Evolutionary conservation across 1,139 yeast genomes (phyloP), one percentile per base, ranked within the genome.

Genomic region (Kazachstania sp.): DNA sequence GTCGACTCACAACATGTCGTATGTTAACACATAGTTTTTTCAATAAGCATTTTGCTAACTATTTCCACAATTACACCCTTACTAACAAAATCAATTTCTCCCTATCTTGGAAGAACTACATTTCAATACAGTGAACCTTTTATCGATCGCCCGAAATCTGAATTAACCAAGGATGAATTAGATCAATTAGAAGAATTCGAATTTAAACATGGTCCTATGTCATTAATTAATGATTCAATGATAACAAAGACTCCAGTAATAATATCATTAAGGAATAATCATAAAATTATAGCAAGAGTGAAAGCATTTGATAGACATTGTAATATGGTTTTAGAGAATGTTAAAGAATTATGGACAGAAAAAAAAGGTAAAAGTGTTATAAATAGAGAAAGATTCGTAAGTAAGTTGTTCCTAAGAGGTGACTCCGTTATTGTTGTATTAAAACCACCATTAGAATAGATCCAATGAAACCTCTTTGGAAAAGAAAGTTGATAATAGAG

Each of bases 271-370:
- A 77, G 99, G 59, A 92, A 92, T 65, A 90, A 90, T 66, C 96
- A 88, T 62, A 92, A 92, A 66, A 73, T 92, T 41, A 76, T 92
- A 29, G 97, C 92, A 1, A 79, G 86, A 55, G 94, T 92, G 45
- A 85, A 86, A 62, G 97, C 97, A 0, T 94, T 88, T 65, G 99
- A 92, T 64, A 81, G 97, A 60, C 99, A 92, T 66, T 84, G 96
- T 53, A 92, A 92, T 65, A 79, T 92, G 84, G 83, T 92, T 8
- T 70, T 92, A 55, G 97, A 87, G 60, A 87, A 88, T 59, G 97
- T 92, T 39, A 87, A 86, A 63, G 98, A 92, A 63, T 70, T 87
- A 58, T 87, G 95, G 95, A 79, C 86, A 0, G 95, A 87, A 58
- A 81, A 81, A 57, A 83, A 84, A 59, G 80, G 78, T 56, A 83